Evolutionary conservation across 2,329 filamentous ascomycete species (phyloP).

Genomic region (Aureobasidium mangrovei): DNA sequence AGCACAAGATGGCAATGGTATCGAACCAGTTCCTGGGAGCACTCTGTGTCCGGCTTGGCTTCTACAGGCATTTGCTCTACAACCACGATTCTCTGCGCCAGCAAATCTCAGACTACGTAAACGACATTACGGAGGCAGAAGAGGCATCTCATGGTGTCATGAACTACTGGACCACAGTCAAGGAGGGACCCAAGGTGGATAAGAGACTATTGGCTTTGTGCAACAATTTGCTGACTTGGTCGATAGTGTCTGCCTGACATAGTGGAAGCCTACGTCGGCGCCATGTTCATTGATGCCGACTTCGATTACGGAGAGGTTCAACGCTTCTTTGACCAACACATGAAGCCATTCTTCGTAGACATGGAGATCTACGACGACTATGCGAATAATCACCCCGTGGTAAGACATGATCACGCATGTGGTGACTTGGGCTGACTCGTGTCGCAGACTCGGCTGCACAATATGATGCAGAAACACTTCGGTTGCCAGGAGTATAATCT

Average conservation of each 20-base stretch:
- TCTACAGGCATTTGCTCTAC: slow-evolving; percentile 62
- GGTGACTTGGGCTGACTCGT: slow-evolving; percentile 9
- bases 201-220: background rate
- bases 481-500: slow-evolving; percentile 56
- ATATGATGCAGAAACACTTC: slow-evolving; percentile 54
- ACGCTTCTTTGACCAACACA: slow-evolving; percentile 64
- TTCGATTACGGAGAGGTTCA: slow-evolving; percentile 70
- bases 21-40: slow-evolving; percentile 89
- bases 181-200: slow-evolving; percentile 53
- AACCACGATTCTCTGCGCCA: slow-evolving; percentile 41
- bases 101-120: slow-evolving; percentile 47
- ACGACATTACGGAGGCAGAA: slow-evolving; percentile 49
- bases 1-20: slow-evolving; percentile 99
- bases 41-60: slow-evolving; percentile 66
- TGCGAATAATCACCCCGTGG: slow-evolving; percentile 74
- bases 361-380: slow-evolving; percentile 83
- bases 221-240: background rate
- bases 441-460: slow-evolving; percentile 52
- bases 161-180: slow-evolving; percentile 61
- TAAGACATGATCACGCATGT: slow-evolving; percentile 17
- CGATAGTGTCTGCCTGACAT: slow-evolving; percentile 63
- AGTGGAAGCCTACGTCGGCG: slow-evolving; percentile 80
- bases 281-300: slow-evolving; percentile 79
- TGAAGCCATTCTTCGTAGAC: slow-evolving; percentile 72
- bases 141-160: slow-evolving; percentile 40